These are phyloP conservation scores for Globisporangium viniferum DNA, from an alignment of 352 stramenopile species.

Conservation along the genomic window DNA sequence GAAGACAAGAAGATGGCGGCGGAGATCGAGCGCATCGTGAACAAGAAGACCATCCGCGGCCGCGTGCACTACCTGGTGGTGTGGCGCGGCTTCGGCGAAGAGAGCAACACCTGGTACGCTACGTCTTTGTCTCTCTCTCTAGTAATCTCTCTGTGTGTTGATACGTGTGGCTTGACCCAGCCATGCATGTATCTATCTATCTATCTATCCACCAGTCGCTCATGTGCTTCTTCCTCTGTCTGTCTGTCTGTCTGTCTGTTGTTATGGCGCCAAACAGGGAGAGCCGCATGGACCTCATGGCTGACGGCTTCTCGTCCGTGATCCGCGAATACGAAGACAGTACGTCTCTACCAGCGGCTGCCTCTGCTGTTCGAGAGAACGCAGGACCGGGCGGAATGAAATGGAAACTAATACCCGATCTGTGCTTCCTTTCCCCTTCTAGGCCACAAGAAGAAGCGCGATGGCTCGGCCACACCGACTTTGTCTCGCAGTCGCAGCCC, in stretches of 20 bases:
- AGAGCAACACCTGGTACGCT: conserved; percentile 80
- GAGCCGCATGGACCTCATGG: conserved; percentile 76
- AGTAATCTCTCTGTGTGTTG: neutral
- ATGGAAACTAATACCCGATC: neutral
- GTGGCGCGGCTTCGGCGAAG: conserved; percentile 73
- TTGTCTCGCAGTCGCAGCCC: conserved; percentile 34
- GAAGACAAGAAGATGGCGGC: conserved; percentile 35
- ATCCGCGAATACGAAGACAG: conserved; percentile 72
- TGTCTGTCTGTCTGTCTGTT: neutral
- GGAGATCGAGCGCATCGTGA: conserved; percentile 79
- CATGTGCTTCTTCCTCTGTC: neutral
- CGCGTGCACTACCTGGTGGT: conserved; percentile 84
- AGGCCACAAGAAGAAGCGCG: conserved; percentile 59
- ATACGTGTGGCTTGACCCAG: neutral
- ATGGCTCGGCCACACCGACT: conserved; percentile 22
- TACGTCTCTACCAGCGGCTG: conserved; percentile 14
- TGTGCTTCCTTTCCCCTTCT: neutral
- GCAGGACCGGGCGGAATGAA: neutral
- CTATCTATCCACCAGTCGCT: neutral
- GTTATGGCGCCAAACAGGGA: conserved; percentile 37
- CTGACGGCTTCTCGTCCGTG: conserved; percentile 66
- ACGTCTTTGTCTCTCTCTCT: neutral
- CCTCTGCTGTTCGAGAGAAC: neutral
- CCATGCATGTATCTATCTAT: neutral
- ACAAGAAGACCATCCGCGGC: conserved; percentile 75